These are phyloP conservation scores for Myriangium duriaei DNA, from an alignment of 2,329 filamentous ascomycete genomes.

Conservation along the genomic window DNA sequence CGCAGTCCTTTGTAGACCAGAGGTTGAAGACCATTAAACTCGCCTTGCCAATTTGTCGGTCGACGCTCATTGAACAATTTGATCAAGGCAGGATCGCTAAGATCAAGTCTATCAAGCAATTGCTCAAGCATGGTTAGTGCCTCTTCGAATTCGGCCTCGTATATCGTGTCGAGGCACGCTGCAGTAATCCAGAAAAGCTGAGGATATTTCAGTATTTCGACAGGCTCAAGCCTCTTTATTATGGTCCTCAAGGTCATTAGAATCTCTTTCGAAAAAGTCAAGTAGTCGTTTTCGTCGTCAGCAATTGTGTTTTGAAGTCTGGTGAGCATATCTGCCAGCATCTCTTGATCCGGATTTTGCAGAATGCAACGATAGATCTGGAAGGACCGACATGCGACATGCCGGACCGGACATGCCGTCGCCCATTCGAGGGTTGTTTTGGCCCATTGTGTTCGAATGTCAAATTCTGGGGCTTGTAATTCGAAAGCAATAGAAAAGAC, in stretches of 20 bases:
- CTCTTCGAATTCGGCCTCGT: constrained; percentile 88
- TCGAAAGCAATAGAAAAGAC: constrained; percentile 79
- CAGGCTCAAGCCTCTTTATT: constrained; percentile 68
- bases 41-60: constrained; percentile 76
- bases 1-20: constrained; percentile 85
- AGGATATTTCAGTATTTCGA: constrained; percentile 76
- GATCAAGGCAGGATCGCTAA: constrained; percentile 57
- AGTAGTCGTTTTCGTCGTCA: constrained; percentile 83
- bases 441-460: constrained; percentile 83
- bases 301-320: constrained; percentile 93
- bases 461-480: constrained; percentile 18
- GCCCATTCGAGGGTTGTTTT: constrained; percentile 88
- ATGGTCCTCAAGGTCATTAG: constrained; percentile 86
- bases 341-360: constrained; percentile 77
- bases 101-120: constrained; percentile 71
- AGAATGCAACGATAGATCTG: constrained; percentile 93
- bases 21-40: constrained; percentile 74
- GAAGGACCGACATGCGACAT: constrained; percentile 91
- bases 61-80: constrained; percentile 62
- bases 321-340: constrained; percentile 94
- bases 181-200: constrained; percentile 98
- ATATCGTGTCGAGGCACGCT: constrained; percentile 90
- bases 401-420: constrained; percentile 87
- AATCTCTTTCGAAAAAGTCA: constrained; percentile 97
- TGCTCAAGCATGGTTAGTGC: constrained; percentile 84